Evolutionary conservation across 768 basidiomycete genomes (phyloP).

Genomic region (Mycena rebaudengoi): DNA sequence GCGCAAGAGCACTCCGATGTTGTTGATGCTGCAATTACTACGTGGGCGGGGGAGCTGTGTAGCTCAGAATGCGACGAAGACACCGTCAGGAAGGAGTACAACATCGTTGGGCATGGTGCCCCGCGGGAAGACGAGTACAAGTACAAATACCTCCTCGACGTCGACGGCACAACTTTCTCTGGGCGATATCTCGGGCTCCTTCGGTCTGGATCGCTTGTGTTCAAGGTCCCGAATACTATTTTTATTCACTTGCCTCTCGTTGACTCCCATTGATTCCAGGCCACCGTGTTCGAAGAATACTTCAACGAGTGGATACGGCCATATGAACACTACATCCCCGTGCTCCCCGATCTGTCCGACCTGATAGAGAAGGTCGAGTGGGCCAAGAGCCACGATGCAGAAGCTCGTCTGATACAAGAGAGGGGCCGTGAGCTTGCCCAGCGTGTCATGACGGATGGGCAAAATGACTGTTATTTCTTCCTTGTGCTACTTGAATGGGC

Average conservation of each 20-base stretch:
- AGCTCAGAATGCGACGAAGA: constrained; percentile 6
- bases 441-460: constrained; percentile 1
- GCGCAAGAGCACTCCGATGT: neutral
- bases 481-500: constrained; percentile 14
- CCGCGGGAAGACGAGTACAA: constrained; percentile 5
- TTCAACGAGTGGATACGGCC: constrained; percentile 11
- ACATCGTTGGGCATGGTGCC: neutral
- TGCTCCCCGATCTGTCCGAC: constrained; percentile 7
- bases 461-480: constrained; percentile 11
- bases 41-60: constrained; percentile 11
- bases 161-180: constrained; percentile 7
- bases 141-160: constrained; percentile 19
- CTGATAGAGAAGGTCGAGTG: constrained; percentile 9
- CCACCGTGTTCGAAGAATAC: constrained; percentile 4
- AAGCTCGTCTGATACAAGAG: constrained; percentile 13
- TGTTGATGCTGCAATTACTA: neutral
- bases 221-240: constrained; percentile 4
- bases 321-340: constrained; percentile 6
- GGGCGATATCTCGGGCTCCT: constrained; percentile 9
- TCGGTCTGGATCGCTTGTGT: constrained; percentile 12
- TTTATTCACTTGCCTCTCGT: neutral
- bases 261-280: neutral
- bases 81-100: neutral
- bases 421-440: neutral
- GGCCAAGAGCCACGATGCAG: neutral